Evolutionary conservation across 176 grass and related monocot species (phyloP).

Genomic region (Neostapfia colusana): DNA sequence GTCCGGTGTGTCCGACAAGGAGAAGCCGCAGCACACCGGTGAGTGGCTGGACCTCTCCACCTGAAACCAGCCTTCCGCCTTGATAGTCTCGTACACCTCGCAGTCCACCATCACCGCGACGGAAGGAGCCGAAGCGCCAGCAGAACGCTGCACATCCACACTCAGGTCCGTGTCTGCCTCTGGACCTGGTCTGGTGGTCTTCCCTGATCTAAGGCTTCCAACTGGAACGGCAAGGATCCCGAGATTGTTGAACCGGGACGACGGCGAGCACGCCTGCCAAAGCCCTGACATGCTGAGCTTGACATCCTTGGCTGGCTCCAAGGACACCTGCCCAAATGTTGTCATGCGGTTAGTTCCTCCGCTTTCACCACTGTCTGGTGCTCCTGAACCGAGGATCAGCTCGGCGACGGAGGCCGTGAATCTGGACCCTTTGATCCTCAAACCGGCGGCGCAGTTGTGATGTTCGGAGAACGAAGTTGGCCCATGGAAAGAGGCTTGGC

Average conservation of each 20-base stretch:
- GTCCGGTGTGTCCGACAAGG: slow-evolving; percentile 59
- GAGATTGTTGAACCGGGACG: slow-evolving; percentile 39
- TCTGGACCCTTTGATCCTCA: slow-evolving; percentile 51
- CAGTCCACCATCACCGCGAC: slow-evolving; percentile 40
- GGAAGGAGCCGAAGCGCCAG: neutral
- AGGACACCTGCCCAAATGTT: slow-evolving; percentile 57
- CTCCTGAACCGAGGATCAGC: slow-evolving; percentile 49
- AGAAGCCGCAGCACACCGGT: slow-evolving; percentile 49
- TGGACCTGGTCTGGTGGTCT: too few relatives aligned
- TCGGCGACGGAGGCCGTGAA: slow-evolving; percentile 57
- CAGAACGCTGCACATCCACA: neutral
- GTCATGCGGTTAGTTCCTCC: slow-evolving; percentile 34
- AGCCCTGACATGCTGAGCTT: slow-evolving; percentile 70
- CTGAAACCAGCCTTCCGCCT: slow-evolving; percentile 68
- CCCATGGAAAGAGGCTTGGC: slow-evolving; percentile 28
- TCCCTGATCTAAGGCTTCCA: slow-evolving; percentile 29
- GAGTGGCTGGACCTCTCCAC: slow-evolving; percentile 44
- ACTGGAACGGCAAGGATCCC: slow-evolving; percentile 39
- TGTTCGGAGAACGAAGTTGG: slow-evolving; percentile 51
- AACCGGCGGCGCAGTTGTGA: slow-evolving; percentile 58
- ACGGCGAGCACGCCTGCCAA: slow-evolving; percentile 43
- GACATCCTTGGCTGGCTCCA: slow-evolving; percentile 40
- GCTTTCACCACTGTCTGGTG: neutral
- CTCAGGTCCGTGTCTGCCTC: neutral
- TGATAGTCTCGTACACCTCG: slow-evolving; percentile 62